Evolutionary conservation across 495 filamentous ascomycete species (phyloP), one percentile per base, ranked within the genome.

Genomic region (Cercophora samala): DNA sequence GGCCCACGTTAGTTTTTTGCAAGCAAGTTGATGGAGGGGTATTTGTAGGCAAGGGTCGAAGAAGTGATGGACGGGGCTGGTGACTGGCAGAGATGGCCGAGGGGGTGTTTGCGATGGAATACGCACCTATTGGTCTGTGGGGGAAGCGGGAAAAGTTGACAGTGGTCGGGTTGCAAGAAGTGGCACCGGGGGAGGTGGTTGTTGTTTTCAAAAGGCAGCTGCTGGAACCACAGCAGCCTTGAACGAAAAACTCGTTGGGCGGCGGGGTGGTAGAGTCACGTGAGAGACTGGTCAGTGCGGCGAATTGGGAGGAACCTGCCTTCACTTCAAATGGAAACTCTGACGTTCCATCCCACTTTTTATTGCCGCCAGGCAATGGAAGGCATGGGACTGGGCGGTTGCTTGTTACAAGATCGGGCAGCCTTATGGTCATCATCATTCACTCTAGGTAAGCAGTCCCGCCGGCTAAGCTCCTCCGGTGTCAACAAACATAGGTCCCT

Each of bases 171-270:
- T 68, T 70, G 72, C 70, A 74, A 70, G 63, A 66, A 65, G 73
- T 72, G 71, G 73, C 72, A 69, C 67, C 69, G 56, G 58, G 64
- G 37, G 66, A 54, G 59, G 62, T 68, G 67, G 70, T 72, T 71
- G 74, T 74, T 73, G 73, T 76, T 73, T 75, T 76, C 69, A 59
- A 72, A 68, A 71, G 74, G 69, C 73, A 70, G 66, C 66, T 66
- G 62, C 67, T 68, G 69, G 71, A 69, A 70, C 62, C 62, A 58
- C 66, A 68, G 70, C 73, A 70, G 74, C 74, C 73, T 75, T 72
- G 68, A n/a, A 73, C 73, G 69, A 75, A 76, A 76, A 76, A 74
- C 74, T 76, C 66, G 74, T 76, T 73, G 74, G 74, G 74, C 74
- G 71, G 74, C 73, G 74, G 74, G 74, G 71, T 74, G 74, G 68